phyloP scores from a whole-genome alignment of 2,329 filamentous ascomycete species.

The Penicillium glabrum region DNA sequence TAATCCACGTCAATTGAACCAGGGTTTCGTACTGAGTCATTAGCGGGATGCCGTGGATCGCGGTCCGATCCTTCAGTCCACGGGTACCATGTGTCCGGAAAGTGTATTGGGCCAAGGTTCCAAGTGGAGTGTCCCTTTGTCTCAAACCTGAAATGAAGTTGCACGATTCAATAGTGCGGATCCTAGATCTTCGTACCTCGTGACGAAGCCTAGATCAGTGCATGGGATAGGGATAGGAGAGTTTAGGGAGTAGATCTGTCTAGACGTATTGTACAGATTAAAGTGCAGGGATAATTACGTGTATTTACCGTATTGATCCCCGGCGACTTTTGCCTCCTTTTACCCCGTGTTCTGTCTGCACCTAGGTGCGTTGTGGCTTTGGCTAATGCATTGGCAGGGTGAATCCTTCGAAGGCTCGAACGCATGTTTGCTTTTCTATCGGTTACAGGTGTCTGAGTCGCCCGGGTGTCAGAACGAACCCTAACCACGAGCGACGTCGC shows the following conservation, averaged over 20 bases:
- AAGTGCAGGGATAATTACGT: neutral
- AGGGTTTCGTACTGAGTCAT: neutral
- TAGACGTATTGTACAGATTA: neutral
- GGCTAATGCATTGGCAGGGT: neutral
- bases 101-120: neutral
- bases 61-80: constrained; percentile 8
- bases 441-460: neutral
- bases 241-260: neutral
- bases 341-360: neutral
- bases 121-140: neutral
- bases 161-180: neutral
- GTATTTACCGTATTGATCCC: neutral
- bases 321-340: neutral
- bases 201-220: neutral
- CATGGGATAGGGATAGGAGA: neutral
- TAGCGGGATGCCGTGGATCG: constrained; percentile 3
- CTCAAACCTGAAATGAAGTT: neutral
- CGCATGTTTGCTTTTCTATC: neutral
- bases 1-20: no score
- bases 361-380: neutral
- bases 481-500: neutral
- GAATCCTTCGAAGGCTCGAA: neutral
- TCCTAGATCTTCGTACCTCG: neutral
- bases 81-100: constrained; percentile 1
- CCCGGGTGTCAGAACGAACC: neutral